Base-by-base conservation (phyloP, 2,329 filamentous ascomycete genomes). In the Ceratocystis harringtonii region DNA sequence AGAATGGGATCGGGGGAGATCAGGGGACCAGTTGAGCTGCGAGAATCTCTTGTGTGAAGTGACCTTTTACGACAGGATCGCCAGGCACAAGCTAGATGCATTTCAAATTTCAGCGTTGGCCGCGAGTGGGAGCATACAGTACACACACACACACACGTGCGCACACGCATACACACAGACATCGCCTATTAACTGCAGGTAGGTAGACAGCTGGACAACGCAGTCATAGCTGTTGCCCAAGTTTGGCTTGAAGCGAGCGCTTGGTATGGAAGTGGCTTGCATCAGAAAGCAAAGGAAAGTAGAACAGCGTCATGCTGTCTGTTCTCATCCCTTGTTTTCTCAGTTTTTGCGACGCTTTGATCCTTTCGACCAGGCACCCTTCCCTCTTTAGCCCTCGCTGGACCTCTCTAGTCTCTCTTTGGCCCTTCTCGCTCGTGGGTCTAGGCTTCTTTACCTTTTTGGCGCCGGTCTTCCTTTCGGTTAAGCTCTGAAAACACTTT, bases 401-500 rank as follows among this genome's bases (percentile, higher is more conserved):
- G 36, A 10, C 10, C 36, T 41, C 10, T 36, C 32, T 10, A 36
- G 32, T 12, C 32, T 36, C 32, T 41, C 36, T 41, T 41, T 41
- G 36, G 12, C 36, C 36, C 12, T 41, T 41, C 36, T 41, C 36
- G 36, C 36, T 41, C 36, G 36, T 41, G 10, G 28, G 55, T 28
- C 48, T 52, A n/a, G 48, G 48, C 48, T 52, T 52, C 55, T 58
- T 30, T n/a, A 58, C 17, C 55, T 32, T 22, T n/a, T 32, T 58
- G 28, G 28, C 55, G 55, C 30, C 32, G 6, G 55, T 58, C 17
- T 58, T 58, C 30, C 55, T 32, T 58, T 58, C 55, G 55, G 55
- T 58, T 58, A 58, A 58, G 55, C 55, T 58, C 32, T 58, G 22
- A n/a, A 58, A 58, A 58, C 28, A 58, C 55, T 58, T 58, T 58